Conservation (phyloP, 805 yeast genomes). For the Candida suzukii region DNA sequence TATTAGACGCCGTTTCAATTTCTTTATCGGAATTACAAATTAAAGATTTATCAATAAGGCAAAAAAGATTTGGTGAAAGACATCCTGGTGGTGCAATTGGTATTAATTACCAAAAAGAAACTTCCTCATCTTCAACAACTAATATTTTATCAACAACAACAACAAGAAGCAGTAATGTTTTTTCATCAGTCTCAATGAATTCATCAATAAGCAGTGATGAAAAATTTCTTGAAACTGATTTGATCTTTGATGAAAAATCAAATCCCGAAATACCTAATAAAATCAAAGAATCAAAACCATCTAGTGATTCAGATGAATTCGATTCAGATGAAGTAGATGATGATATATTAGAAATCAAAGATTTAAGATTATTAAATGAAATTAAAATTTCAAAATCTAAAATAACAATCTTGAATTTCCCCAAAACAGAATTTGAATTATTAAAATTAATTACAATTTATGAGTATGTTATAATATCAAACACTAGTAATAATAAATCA, state of each 20-base stretch:
- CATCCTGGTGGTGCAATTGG: slow-evolving; percentile 96
- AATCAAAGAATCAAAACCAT: background rate
- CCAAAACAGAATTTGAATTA: slow-evolving; percentile 27
- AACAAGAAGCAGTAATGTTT: background rate
- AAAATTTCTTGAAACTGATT: background rate
- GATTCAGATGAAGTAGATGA: slow-evolving; percentile 9
- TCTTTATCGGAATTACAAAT: slow-evolving; percentile 66
- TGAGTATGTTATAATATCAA: slow-evolving; percentile 22
- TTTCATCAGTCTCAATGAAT: background rate
- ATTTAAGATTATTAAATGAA: slow-evolving; percentile 13
- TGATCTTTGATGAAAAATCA: background rate
- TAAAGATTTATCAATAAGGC: slow-evolving; percentile 46
- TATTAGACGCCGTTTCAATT: slow-evolving; percentile 74
- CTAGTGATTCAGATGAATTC: background rate
- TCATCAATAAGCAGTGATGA: background rate
- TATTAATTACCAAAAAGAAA: slow-evolving; percentile 24
- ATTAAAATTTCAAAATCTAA: slow-evolving; percentile 21
- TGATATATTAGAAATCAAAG: slow-evolving; percentile 10
- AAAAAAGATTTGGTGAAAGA: slow-evolving; percentile 52
- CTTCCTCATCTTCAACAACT: slow-evolving; percentile 2
- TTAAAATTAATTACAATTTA: slow-evolving; percentile 27
- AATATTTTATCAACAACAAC: slow-evolving; percentile 8
- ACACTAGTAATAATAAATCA: background rate
- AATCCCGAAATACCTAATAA: no score
- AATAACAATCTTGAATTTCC: slow-evolving; percentile 12